These are phyloP conservation scores for Fraxinus sp. DNA, from an alignment of 305 asterid genomes.

Conservation along the genomic window DNA sequence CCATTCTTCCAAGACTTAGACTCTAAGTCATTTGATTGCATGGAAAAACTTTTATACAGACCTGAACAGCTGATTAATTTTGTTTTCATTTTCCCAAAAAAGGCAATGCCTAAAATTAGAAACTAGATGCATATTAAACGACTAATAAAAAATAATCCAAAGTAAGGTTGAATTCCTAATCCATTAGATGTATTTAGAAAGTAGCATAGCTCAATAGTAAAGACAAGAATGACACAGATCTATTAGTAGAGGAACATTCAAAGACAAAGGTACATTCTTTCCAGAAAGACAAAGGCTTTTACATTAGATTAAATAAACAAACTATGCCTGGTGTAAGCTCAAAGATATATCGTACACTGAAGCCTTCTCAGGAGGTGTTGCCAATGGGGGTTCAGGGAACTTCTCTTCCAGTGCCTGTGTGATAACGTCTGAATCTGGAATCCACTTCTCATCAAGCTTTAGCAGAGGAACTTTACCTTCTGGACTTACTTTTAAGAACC, in stretches of 20 bases:
- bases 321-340: constrained; percentile 2
- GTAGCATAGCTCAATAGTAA: neutral
- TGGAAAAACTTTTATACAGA: neutral
- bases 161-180: neutral
- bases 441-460: constrained; percentile 88
- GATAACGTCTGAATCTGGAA: constrained; percentile 90
- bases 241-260: neutral
- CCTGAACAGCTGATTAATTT: neutral
- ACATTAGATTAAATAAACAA: neutral
- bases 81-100: neutral
- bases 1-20: neutral
- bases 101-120: neutral
- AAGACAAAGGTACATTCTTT: neutral
- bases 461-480: constrained; percentile 89
- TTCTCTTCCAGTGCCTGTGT: constrained; percentile 79
- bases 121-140: neutral
- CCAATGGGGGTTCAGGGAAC: constrained; percentile 81
- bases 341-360: constrained; percentile 53
- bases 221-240: neutral
- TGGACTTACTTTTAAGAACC: constrained; percentile 75
- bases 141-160: neutral
- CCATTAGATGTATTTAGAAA: neutral
- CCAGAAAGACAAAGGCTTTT: neutral
- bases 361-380: constrained; percentile 80
- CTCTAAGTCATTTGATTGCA: neutral